phyloP scores from a whole-genome alignment of 345 rosid species.

The Citrus sinensis region DVS_A1.0 CM039167.1:17770501-17771000 shows the following conservation, averaged over 20 bases:
- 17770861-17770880: conserved; percentile 79
- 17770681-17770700: not conserved
- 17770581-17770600: not conserved
- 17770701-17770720: not conserved
- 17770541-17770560: not conserved
- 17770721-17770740: not conserved
- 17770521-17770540: not conserved
- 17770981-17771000: not conserved
- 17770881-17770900: conserved; percentile 76
- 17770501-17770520: not conserved
- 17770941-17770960: not conserved
- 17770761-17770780: not conserved
- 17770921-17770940: conserved; percentile 10
- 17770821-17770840: conserved; percentile 91
- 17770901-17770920: conserved; percentile 54
- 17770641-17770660: not conserved
- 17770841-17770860: conserved; percentile 87
- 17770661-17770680: not conserved
- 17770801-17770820: conserved; percentile 49
- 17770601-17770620: no score
- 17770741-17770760: not conserved
- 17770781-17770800: not conserved
- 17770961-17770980: not conserved
- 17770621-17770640: not conserved
- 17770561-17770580: not conserved